Evolutionary conservation across 768 basidiomycete genomes (phyloP), one percentile per base, ranked within the genome.

Genomic region (Suillus hirtellus): DNA sequence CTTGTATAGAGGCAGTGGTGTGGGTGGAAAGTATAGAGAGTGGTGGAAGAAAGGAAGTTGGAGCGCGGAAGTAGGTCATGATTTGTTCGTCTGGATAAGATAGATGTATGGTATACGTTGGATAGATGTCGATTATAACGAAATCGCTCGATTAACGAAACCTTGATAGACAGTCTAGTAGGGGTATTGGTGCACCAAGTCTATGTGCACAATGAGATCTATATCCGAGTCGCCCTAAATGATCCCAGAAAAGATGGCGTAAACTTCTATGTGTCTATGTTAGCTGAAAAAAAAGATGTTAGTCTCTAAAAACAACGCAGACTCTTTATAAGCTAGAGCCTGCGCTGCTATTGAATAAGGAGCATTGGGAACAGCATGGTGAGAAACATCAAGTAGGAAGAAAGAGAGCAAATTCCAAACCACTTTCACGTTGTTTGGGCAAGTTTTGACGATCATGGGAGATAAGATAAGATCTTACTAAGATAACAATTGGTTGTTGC

Each of bases 1-100:
- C 65, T 27, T 71, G 65, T 40, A 89, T 72, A 15, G 76, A 71
- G 24, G 69, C 67, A 0, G 80, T 73, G 17, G 80, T 72, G 62
- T 70, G 74, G 64, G 71, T 43, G 47, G 72, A 58, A 6, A 88
- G 79, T 24, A 70, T 72, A 21, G 74, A 71, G n/a, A 91, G 83
- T 3, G 83, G 76, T 3, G 87, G 89, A n/a, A 92, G 83, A 64
- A 79, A 79, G 8, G 78, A 66, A 1, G 85, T 83, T 1, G 87
- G 86, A 11, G 83, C 50, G 43, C 66, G 63, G 1, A 60, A 14
- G 60, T 59, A 63, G 1, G 44, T 49, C 72, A 72, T 75, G 19
- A 34, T 46, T 59, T 43, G 50, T 19, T 54, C 21, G 44, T 55
- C 37, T 24, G 27, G 31, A 4, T 17, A 10, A 52, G 52, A 46